Percentiles rank a stretch among this genome's conserved stretches.
These are phyloP conservation scores for Physaria fendleri DNA, from an alignment of 345 rosid species.

Conservation along the genomic window DNA sequence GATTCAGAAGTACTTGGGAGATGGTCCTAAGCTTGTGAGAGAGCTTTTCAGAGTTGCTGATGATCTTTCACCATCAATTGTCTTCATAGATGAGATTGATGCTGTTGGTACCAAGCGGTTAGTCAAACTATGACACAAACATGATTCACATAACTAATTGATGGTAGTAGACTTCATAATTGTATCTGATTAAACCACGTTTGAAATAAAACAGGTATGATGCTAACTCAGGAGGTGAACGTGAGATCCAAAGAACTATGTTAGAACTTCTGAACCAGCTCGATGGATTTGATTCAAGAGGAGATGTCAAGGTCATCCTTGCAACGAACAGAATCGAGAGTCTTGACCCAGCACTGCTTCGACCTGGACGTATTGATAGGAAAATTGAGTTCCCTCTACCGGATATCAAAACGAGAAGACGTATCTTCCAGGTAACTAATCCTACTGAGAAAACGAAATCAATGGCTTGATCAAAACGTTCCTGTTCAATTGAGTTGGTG, in stretches of 20 bases:
- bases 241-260: slow-evolving; percentile 99
- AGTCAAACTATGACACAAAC: slow-evolving; percentile 2
- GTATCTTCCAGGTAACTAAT: slow-evolving; percentile 75
- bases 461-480: neutral
- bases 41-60: slow-evolving; percentile 97
- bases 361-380: slow-evolving; percentile 93
- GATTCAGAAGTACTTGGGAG: slow-evolving; percentile 95
- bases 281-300: slow-evolving; percentile 97
- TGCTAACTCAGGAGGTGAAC: slow-evolving; percentile 95
- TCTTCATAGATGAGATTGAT: slow-evolving; percentile 96
- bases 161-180: neutral
- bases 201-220: slow-evolving; percentile 50
- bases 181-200: neutral
- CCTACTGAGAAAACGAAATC: neutral
- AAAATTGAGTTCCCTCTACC: slow-evolving; percentile 98
- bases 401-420: slow-evolving; percentile 97
- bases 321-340: slow-evolving; percentile 94
- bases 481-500: neutral
- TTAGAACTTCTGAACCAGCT: slow-evolving; percentile 89
- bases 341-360: slow-evolving; percentile 95
- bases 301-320: slow-evolving; percentile 94
- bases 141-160: neutral
- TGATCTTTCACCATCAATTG: slow-evolving; percentile 90
- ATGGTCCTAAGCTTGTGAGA: slow-evolving; percentile 91
- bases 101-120: slow-evolving; percentile 97